Base-by-base conservation (phyloP, 2,329 filamentous ascomycete species). In the Westerdykella sp. region DNA sequence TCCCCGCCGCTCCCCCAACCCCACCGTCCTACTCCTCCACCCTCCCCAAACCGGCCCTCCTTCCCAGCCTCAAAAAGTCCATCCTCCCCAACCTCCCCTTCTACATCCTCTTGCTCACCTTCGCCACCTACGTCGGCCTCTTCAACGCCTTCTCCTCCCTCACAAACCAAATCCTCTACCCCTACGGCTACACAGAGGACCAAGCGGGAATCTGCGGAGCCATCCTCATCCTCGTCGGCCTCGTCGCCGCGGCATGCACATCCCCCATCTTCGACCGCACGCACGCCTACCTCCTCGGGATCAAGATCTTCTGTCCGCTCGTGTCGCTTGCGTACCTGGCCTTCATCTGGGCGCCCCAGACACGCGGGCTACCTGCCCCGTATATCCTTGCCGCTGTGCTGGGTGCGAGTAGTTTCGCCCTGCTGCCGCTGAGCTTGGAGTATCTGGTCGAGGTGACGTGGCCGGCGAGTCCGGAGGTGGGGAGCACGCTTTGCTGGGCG, bases 71-170 rank as follows among this genome's bases (percentile, higher is more conserved):
- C 1, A 55, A 45, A 11, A 43, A 54, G 14, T 35, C 32, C 32
- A 62, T 74, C 36, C 60, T 75, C 37, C 63, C 59, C 25, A 85
- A 80, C 5, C 72, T 78, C 14, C 83, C 91, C 61, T 84, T 95
- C 67, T 95, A 83, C 77, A 77, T 95, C 49, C 69, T 96, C 51
- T 72, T 90, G 48, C 57, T 90, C 46, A 84, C 90, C n/a, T 97
- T 91, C 69, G 71, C 79, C 51, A 69, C 90, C 56, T 95, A 89
- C 66, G 87, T 95, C 48, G 89, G 85, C 56, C 84, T 93, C 71
- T 98, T 98, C 81, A 97, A 97, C 75, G 85, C 85, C 53, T 74
- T 90, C 53, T 94, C 89, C 39, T 85, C 85, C 1, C 79, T 97
- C 1, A 76, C 97, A 9, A 95, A 91, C 71, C 91, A 96, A 63